Percentiles rank a stretch among this genome's conserved stretches.
phyloP scores from a whole-genome alignment of 2,329 filamentous ascomycete species.

The Fusarium sp. region DNA sequence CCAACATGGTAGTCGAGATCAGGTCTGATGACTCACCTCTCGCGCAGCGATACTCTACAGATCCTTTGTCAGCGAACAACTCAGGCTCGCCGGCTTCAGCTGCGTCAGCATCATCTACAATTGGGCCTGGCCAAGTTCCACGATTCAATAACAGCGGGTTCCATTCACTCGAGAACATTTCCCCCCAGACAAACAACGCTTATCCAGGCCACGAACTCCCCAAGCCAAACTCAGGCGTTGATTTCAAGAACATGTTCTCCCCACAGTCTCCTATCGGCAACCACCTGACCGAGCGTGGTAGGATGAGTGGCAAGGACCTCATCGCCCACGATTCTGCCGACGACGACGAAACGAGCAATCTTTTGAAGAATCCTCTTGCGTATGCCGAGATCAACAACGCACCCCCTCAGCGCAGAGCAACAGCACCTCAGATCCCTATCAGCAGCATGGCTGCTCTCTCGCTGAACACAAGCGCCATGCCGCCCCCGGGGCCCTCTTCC shows the following conservation, averaged over 20 bases:
- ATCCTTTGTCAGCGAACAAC: conserved; percentile 33
- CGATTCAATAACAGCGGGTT: conserved; percentile 73
- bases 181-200: conserved; percentile 67
- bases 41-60: conserved; percentile 45
- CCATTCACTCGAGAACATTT: conserved; percentile 70
- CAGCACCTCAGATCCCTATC: conserved; percentile 77
- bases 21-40: conserved; percentile 55
- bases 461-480: conserved; percentile 71
- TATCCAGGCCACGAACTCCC: conserved; percentile 68
- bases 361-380: conserved; percentile 78
- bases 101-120: conserved; percentile 51
- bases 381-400: conserved; percentile 71
- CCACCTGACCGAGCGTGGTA: conserved; percentile 70
- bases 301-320: conserved; percentile 75
- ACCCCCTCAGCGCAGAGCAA: conserved; percentile 67
- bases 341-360: conserved; percentile 76
- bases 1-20: conserved; percentile 69
- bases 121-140: conserved; percentile 63
- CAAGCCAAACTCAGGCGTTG: conserved; percentile 64
- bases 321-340: conserved; percentile 75
- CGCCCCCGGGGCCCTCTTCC: conserved; percentile 62
- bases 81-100: conserved; percentile 44
- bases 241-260: conserved; percentile 75
- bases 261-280: conserved; percentile 79
- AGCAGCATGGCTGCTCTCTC: conserved; percentile 76